These are phyloP conservation scores for Penicillium sp. DNA, from an alignment of 2,329 filamentous ascomycete genomes.

Conservation along the genomic window DNA sequence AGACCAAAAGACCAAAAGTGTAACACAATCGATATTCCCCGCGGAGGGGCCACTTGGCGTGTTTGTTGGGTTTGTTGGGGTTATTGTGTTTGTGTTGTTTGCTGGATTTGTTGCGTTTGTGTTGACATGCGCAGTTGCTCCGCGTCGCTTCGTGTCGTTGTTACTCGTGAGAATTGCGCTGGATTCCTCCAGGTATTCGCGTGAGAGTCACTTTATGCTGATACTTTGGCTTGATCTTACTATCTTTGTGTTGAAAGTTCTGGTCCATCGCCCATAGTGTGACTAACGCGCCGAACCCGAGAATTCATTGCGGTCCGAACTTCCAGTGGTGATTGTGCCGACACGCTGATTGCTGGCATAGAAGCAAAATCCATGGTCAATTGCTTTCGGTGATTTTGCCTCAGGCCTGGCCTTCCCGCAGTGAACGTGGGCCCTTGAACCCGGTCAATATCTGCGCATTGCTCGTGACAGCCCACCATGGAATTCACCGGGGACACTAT, in stretches of 20 bases:
- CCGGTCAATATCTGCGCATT: background rate
- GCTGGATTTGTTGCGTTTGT: conserved; percentile 28
- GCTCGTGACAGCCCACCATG: conserved; percentile 24
- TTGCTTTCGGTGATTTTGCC: background rate
- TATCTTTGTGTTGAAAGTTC: background rate
- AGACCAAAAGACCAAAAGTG: background rate
- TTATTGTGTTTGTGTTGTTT: conserved; percentile 32
- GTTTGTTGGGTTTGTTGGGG: conserved; percentile 32
- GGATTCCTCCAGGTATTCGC: background rate
- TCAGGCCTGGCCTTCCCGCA: background rate
- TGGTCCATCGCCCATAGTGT: background rate
- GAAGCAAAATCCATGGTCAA: background rate
- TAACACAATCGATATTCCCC: conserved; percentile 8
- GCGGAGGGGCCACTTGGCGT: conserved; percentile 20
- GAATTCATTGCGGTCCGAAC: conserved; percentile 4
- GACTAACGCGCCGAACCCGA: conserved; percentile 9
- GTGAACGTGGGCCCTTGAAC: background rate
- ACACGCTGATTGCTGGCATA: background rate
- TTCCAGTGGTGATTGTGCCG: background rate
- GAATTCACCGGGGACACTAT: conserved; percentile 37
- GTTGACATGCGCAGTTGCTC: conserved; percentile 15
- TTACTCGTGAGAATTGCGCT: background rate
- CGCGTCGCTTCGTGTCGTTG: conserved; percentile 5
- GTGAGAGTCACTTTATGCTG: background rate
- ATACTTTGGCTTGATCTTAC: background rate